Base-by-base conservation (phyloP, 257 asterid species). In the Gardenia jasminoides region DNA sequence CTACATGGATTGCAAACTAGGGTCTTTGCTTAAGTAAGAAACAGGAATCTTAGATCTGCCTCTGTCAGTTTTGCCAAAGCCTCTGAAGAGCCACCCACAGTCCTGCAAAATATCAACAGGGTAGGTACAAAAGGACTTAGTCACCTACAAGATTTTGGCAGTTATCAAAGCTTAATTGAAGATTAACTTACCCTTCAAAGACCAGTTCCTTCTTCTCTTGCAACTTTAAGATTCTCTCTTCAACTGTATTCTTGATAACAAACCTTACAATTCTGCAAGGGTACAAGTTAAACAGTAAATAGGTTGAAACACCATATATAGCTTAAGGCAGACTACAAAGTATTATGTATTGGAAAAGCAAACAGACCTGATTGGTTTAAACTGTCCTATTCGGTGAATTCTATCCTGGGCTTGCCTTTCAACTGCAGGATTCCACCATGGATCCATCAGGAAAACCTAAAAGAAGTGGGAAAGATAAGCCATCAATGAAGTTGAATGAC, bases 361-460 rank as follows among this genome's bases (percentile, higher is more conserved):
- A 70, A 67, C 78, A 11, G 39, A 92, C 99, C 93, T 74, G 79
- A 95, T 93, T 82, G 99, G 99, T 85, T 95, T 95, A 74, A 83
- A 91, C 80, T 93, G 99, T 74, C 99, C 99, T 65, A 95, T 95
- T 58, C 99, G 89, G 76, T 95, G 98, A 66, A 95, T 95, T 85
- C 99, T 89, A 81, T 95, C 99, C 84, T 95, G 99, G 39, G 98
- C 99, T 86, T 95, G 99, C 78, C 90, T 87, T 83, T 95, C 99
- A 76, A 90, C 98, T 39, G 99, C 98, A 69, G 99, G 99, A 88
- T 94, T 94, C 99, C 99, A 94, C 98, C 98, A 95, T 43, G 98
- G 98, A 86, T 95, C 98, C 99, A 95, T 95, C 91, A 93, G 84
- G 88, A 95, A 95, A 70, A 95, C 98, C 99, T 94, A 84, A 46